Evolutionary conservation across 1,139 yeast genomes (phyloP).

Genomic region (Komagataea norvegica): DNA sequence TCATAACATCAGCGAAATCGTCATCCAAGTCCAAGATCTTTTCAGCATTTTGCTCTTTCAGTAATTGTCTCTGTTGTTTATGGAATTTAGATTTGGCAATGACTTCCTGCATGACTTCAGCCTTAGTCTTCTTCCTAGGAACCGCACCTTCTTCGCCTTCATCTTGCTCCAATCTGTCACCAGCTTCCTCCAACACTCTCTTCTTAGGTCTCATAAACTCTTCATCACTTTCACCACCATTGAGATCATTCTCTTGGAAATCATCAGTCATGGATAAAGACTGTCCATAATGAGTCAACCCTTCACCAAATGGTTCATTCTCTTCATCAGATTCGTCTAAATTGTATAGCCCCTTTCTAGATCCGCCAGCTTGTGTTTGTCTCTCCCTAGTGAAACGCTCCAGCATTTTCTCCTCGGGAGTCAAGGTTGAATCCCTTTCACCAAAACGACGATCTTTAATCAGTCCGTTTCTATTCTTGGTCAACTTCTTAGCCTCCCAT

Average conservation of each 20-base stretch:
- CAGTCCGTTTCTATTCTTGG: constrained; percentile 72
- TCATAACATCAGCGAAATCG: constrained; percentile 72
- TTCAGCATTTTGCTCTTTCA: constrained; percentile 65
- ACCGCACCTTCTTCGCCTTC: constrained; percentile 40
- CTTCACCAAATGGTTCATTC: constrained; percentile 38
- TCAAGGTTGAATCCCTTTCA: constrained; percentile 66
- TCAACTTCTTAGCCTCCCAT: constrained; percentile 56
- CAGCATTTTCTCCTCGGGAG: constrained; percentile 89
- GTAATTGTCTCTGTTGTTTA: constrained; percentile 82
- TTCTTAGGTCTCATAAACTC: constrained; percentile 24
- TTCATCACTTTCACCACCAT: constrained; percentile 33
- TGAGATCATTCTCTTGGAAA: constrained; percentile 41
- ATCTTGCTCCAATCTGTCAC: constrained; percentile 29
- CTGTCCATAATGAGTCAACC: constrained; percentile 77
- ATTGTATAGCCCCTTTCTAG: constrained; percentile 56
- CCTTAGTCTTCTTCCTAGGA: constrained; percentile 72
- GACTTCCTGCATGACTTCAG: constrained; percentile 95
- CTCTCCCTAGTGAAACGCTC: constrained; percentile 90
- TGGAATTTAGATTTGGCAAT: constrained; percentile 91
- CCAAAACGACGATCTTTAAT: constrained; percentile 88
- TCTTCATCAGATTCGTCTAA: constrained; percentile 68
- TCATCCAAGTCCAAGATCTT: constrained; percentile 73
- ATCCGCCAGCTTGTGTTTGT: constrained; percentile 42
- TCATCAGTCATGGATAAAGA: constrained; percentile 52
- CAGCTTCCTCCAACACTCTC: constrained; percentile 21